These are phyloP conservation scores for Curvularia verruculosa DNA, from an alignment of 2,329 filamentous ascomycete species.

Conservation along the genomic window DNA sequence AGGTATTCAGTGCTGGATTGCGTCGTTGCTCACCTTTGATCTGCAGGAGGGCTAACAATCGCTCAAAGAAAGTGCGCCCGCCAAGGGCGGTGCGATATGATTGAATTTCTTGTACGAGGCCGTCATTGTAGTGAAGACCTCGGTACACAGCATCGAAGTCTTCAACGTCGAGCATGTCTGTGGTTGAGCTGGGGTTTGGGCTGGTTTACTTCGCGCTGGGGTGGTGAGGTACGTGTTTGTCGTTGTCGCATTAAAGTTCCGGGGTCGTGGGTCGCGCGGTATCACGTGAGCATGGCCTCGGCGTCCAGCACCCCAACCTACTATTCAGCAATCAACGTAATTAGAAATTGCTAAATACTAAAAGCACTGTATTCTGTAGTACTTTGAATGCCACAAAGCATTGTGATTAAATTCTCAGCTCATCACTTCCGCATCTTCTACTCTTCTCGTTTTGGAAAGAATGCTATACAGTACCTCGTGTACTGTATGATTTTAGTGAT, in stretches of 20 bases:
- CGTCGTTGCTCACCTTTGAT: conserved; percentile 65
- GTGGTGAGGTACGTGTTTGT: conserved; percentile 22
- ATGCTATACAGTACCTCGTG: too few relatives aligned
- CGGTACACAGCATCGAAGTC: conserved; percentile 72
- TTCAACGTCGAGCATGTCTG: conserved; percentile 66
- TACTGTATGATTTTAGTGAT: background rate
- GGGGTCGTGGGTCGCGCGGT: conserved; percentile 19
- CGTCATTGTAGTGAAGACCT: conserved; percentile 33
- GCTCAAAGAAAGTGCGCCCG: conserved; percentile 78
- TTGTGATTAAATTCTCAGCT: too few relatives aligned
- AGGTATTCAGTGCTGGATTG: background rate
- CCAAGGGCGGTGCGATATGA: conserved; percentile 70
- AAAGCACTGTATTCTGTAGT: too few relatives aligned
- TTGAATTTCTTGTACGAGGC: conserved; percentile 63
- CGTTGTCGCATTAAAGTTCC: conserved; percentile 5
- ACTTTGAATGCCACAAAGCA: too few relatives aligned
- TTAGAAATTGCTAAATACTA: too few relatives aligned
- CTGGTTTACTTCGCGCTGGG: conserved; percentile 15
- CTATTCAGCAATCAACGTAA: too few relatives aligned
- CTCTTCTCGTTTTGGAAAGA: too few relatives aligned
- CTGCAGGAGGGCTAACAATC: conserved; percentile 72
- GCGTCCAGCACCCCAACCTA: background rate
- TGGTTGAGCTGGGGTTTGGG: conserved; percentile 1
- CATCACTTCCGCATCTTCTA: too few relatives aligned
- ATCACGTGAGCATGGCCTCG: conserved; percentile 19